Evolutionary conservation across 371 early-diverging fungal genomes (phyloP).

Genomic region (Phascolomyces articulosus): DNA sequence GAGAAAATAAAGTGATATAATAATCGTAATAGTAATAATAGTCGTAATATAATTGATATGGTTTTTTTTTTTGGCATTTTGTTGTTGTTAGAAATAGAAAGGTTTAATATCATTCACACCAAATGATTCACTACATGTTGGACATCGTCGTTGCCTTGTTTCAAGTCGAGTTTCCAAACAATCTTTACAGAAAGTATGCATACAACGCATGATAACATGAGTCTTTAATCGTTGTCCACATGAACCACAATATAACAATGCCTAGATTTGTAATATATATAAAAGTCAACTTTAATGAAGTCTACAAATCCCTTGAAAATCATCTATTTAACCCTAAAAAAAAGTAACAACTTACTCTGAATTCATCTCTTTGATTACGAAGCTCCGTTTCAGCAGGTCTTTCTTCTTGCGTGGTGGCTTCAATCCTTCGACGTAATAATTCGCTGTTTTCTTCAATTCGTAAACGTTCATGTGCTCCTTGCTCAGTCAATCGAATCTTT

Average conservation of each 20-base stretch:
- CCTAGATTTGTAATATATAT: too few relatives aligned
- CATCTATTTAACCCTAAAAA: too few relatives aligned
- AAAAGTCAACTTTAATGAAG: too few relatives aligned
- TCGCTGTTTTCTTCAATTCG: conserved; percentile 60
- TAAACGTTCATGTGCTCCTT: conserved; percentile 55
- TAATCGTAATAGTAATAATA: too few relatives aligned
- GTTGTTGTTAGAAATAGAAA: conserved; percentile 75
- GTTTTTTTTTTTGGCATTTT: background rate
- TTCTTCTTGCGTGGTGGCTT: conserved; percentile 50
- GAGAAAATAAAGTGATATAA: too few relatives aligned
- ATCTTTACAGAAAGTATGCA: conserved; percentile 96
- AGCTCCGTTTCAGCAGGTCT: conserved; percentile 58
- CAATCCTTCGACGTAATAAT: conserved; percentile 58
- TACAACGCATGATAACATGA: conserved; percentile 84
- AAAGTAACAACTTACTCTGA: conserved; percentile 28
- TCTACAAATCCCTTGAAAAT: too few relatives aligned
- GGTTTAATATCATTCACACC: conserved; percentile 89
- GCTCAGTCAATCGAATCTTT: conserved; percentile 56
- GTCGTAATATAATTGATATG: background rate
- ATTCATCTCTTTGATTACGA: conserved; percentile 48
- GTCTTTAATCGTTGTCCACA: conserved; percentile 88
- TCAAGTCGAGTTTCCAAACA: conserved; percentile 92
- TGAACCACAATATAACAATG: conserved; percentile 85
- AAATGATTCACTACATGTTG: conserved; percentile 94
- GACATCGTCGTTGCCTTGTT: conserved; percentile 97